Evolutionary conservation across 75 land plant genomes (phyloP).

Genomic region (Azolla pinnata): DNA sequence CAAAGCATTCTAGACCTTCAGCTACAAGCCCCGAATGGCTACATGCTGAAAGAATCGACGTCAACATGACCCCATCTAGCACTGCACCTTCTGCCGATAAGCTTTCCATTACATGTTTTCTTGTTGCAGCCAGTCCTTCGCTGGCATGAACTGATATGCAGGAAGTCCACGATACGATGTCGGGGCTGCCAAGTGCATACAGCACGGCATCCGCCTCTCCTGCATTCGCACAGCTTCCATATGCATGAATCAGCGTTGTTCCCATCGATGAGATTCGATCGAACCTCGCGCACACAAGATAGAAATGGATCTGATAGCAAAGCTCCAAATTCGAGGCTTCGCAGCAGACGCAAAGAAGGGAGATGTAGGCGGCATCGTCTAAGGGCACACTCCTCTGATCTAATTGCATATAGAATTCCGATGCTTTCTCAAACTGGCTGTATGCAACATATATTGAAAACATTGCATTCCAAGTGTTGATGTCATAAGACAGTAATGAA

Average conservation of each 20-base stretch:
- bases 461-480: constrained; percentile 3
- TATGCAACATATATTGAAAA: constrained; percentile 3
- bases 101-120: neutral
- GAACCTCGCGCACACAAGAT: neutral
- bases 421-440: neutral
- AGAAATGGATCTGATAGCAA: neutral
- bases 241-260: neutral
- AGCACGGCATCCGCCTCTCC: neutral
- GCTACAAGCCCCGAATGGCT: constrained; percentile 3
- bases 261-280: neutral
- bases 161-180: neutral
- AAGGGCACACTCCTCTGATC: neutral
- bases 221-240: constrained; percentile 3
- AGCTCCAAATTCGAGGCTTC: constrained; percentile 1
- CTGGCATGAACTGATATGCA: constrained; percentile 1
- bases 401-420: neutral
- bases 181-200: neutral
- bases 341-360: neutral
- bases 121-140: neutral
- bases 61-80: neutral
- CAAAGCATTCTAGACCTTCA: constrained; percentile 1
- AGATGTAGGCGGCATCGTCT: neutral
- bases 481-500: neutral
- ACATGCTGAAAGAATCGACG: constrained; percentile 2
- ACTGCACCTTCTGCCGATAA: neutral